Evolutionary conservation across 1,139 yeast genomes (phyloP).

Genomic region (Arxiozyma heterogenica): DNA sequence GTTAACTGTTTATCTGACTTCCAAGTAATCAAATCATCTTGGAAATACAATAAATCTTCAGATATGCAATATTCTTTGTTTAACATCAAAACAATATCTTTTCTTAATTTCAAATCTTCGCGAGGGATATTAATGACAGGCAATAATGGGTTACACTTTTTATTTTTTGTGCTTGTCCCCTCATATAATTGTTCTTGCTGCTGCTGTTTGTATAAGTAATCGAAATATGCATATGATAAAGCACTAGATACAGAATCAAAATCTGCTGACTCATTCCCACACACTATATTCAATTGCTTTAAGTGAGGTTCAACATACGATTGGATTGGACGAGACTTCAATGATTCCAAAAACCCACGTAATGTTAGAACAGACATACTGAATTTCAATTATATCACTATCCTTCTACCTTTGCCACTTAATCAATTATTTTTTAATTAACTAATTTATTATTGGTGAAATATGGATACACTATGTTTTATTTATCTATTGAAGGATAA

Average conservation of each 20-base stretch:
- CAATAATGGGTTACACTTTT: constrained; percentile 29
- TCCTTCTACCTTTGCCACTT: neutral
- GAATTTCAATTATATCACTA: no score
- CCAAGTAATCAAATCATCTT: constrained; percentile 48
- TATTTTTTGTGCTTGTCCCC: constrained; percentile 9
- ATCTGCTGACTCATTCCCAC: constrained; percentile 83
- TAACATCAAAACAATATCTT: constrained; percentile 57
- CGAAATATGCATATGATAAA: constrained; percentile 57
- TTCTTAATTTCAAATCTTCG: constrained; percentile 56
- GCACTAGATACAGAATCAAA: constrained; percentile 80
- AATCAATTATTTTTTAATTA: neutral
- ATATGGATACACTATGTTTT: no score
- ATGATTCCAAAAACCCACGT: constrained; percentile 4
- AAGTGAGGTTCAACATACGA: neutral
- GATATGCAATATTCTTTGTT: constrained; percentile 38
- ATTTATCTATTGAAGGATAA: no score
- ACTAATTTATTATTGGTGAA: neutral
- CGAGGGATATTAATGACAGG: constrained; percentile 71
- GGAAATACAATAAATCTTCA: constrained; percentile 45
- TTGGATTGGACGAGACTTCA: neutral
- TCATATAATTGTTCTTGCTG: neutral
- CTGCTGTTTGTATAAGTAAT: constrained; percentile 17
- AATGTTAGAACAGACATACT: constrained; percentile 7
- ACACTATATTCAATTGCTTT: constrained; percentile 36
- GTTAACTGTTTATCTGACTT: constrained; percentile 11